Conservation (phyloP, 176 grass and related monocot species). For the Luzula sylvatica region DNA sequence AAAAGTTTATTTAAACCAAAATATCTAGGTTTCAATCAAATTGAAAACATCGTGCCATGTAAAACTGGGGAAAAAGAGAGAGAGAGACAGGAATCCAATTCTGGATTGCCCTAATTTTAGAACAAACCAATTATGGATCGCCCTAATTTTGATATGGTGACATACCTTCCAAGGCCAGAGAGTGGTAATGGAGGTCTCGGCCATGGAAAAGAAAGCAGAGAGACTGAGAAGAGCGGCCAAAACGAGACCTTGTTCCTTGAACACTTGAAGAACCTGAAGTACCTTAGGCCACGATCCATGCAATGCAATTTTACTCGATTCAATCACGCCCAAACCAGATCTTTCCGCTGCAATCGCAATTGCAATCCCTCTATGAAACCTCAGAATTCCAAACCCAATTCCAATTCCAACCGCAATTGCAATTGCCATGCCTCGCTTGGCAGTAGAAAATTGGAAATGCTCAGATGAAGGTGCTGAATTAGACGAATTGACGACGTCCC, state of each 20-base stretch:
- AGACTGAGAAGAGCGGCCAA: constrained; percentile 54
- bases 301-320: constrained; percentile 27
- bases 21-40: not conserved
- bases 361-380: constrained; percentile 21
- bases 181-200: constrained; percentile 91
- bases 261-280: constrained; percentile 47
- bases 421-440: not conserved
- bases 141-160: not conserved
- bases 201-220: constrained; percentile 99
- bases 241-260: constrained; percentile 70
- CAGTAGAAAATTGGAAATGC: too few relatives aligned
- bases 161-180: constrained; percentile 98
- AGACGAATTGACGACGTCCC: too few relatives aligned
- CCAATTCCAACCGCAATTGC: constrained; percentile 18
- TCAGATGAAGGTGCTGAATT: too few relatives aligned
- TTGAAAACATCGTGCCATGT: not conserved
- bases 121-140: not conserved
- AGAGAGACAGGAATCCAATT: not conserved
- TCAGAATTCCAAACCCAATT: constrained; percentile 21
- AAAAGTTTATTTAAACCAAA: not conserved
- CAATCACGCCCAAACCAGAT: constrained; percentile 20
- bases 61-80: not conserved
- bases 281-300: constrained; percentile 45
- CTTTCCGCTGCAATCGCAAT: constrained; percentile 23
- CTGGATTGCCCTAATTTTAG: not conserved